phyloP scores from a whole-genome alignment of 331 rosid species.

The Rhamnella rubrinervis region DNA sequence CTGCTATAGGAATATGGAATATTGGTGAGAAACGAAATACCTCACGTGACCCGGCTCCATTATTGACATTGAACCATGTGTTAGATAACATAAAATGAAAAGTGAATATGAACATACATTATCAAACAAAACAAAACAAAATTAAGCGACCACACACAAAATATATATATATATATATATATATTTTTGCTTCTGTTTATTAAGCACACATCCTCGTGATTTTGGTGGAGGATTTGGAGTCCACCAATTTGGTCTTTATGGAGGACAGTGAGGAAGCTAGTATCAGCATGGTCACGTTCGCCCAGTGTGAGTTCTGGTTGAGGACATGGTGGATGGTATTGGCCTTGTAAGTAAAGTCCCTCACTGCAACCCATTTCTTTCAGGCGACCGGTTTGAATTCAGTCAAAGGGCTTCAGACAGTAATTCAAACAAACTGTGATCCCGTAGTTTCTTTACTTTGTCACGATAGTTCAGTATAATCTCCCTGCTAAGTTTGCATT shows the following conservation, averaged over 20 bases:
- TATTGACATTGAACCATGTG: no score
- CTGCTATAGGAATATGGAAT: no score
- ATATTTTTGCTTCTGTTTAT: no score
- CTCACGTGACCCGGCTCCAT: no score
- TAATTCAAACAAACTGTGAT: slow-evolving; percentile 14
- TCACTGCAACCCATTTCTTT: slow-evolving; percentile 25
- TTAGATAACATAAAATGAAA: no score
- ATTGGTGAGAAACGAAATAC: no score
- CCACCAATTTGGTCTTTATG: slow-evolving; percentile 33
- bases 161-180: no score
- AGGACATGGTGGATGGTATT: slow-evolving; percentile 33
- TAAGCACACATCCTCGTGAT: slow-evolving; percentile 3
- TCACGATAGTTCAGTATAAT: slow-evolving; percentile 32
- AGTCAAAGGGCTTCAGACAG: slow-evolving; percentile 31
- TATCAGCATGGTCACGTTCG: slow-evolving; percentile 24
- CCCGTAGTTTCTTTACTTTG: slow-evolving; percentile 26
- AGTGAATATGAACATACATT: no score
- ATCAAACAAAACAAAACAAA: no score
- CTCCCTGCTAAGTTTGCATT: slow-evolving; percentile 32
- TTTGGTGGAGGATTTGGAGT: slow-evolving; percentile 29
- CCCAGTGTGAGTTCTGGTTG: slow-evolving; percentile 32
- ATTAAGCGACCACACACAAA: no score
- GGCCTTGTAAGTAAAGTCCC: slow-evolving; percentile 13
- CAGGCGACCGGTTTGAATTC: slow-evolving; percentile 17
- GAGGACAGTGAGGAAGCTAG: slow-evolving; percentile 33